These are phyloP conservation scores for Exophiala sp. DNA, from an alignment of 2,329 filamentous ascomycete species.

Conservation along the genomic window DNA sequence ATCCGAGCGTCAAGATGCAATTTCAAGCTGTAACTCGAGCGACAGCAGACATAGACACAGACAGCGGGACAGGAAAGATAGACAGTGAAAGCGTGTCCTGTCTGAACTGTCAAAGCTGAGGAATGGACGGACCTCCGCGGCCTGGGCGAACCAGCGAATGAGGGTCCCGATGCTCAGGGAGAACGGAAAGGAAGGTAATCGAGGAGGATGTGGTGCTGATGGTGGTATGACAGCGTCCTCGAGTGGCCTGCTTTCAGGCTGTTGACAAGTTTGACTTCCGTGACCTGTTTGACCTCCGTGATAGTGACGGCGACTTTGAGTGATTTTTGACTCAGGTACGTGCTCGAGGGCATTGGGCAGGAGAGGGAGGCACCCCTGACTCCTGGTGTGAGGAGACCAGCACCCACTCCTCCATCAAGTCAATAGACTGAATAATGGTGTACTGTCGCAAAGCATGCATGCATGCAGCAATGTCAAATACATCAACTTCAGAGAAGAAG, in stretches of 20 bases:
- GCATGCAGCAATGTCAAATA: no score
- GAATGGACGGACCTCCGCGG: no score
- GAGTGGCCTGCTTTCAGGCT: background rate
- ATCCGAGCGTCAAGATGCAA: conserved; percentile 2
- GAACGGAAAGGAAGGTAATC: background rate
- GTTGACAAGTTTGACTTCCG: background rate
- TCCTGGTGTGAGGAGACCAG: no score
- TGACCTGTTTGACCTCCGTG: background rate
- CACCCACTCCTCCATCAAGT: no score
- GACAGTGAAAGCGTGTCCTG: no score
- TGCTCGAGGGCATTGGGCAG: background rate
- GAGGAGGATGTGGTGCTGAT: background rate
- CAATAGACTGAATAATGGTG: no score
- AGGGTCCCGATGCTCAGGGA: background rate
- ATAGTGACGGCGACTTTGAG: background rate
- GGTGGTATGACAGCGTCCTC: background rate
- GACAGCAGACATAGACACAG: background rate
- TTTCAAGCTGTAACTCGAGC: background rate
- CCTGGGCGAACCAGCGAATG: no score
- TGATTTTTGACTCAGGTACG: conserved; percentile 5
- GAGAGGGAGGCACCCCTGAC: no score
- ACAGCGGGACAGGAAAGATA: no score
- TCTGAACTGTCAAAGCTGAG: no score
- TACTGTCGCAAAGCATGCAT: no score
- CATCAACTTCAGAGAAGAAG: no score